phyloP scores from a whole-genome alignment of 192 early-diverging fungal genomes.

The Gaertneriomyces semiglobifer region DNA sequence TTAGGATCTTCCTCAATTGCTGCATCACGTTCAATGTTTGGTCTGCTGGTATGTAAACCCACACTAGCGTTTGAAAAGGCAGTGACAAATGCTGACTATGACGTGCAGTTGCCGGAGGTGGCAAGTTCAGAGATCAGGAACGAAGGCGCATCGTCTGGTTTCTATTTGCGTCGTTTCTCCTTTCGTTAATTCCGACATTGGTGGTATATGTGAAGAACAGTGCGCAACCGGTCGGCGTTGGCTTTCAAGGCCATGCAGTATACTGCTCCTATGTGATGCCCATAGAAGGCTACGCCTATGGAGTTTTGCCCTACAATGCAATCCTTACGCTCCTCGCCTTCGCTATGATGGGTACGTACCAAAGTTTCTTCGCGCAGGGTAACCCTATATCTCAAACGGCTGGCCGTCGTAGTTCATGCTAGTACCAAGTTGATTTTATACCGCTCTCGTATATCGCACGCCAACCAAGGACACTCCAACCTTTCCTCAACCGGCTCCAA shows the following conservation, averaged over 20 bases:
- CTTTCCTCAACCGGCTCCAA: neutral
- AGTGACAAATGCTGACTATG: too few species aligned
- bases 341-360: constrained; percentile 12
- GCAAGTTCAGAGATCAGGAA: constrained; percentile 28
- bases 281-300: constrained; percentile 18
- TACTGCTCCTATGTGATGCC: constrained; percentile 26
- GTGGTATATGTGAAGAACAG: constrained; percentile 14
- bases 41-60: constrained; percentile 21
- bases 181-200: constrained; percentile 15
- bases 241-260: constrained; percentile 18
- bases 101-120: too few species aligned
- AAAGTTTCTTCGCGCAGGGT: neutral
- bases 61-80: too few species aligned
- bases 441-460: constrained; percentile 1
- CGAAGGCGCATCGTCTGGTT: constrained; percentile 14
- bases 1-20: constrained; percentile 10
- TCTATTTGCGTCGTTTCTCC: constrained; percentile 11
- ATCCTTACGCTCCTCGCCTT: neutral
- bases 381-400: neutral
- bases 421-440: constrained; percentile 5
- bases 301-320: constrained; percentile 19
- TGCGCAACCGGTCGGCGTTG: neutral
- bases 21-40: constrained; percentile 32
- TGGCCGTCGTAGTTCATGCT: constrained; percentile 9
- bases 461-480: neutral